These are phyloP conservation scores for Calonectria montana DNA, from an alignment of 2,329 filamentous ascomycete genomes.

Conservation along the genomic window DNA sequence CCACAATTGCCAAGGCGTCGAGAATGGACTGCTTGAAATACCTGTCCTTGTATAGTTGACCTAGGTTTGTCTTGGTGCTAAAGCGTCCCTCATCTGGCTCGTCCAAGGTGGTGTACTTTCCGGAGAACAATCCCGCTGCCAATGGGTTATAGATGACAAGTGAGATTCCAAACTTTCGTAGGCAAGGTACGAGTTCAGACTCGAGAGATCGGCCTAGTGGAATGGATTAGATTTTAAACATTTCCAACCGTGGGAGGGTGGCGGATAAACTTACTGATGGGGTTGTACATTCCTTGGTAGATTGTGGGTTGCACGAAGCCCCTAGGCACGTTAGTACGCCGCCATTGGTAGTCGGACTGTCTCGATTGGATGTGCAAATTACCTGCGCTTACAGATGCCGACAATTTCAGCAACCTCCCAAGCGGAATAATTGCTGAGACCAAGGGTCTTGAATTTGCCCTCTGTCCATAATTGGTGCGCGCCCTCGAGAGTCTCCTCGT, in stretches of 20 bases:
- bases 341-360: neutral
- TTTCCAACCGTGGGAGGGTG: neutral
- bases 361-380: neutral
- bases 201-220: conserved; percentile 65
- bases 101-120: conserved; percentile 58
- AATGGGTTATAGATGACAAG: conserved; percentile 79
- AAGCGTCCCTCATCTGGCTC: conserved; percentile 40
- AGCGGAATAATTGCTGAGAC: conserved; percentile 78
- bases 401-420: conserved; percentile 83
- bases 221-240: neutral
- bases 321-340: conserved; percentile 43
- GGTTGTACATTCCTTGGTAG: conserved; percentile 78
- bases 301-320: conserved; percentile 78
- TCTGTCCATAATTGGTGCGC: conserved; percentile 76
- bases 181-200: conserved; percentile 73
- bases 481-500: conserved; percentile 75
- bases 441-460: conserved; percentile 78
- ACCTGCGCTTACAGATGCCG: conserved; percentile 9
- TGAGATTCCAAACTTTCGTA: conserved; percentile 74
- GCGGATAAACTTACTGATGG: conserved; percentile 26
- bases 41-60: conserved; percentile 20
- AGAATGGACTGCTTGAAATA: conserved; percentile 73
- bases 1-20: conserved; percentile 71
- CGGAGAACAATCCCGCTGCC: conserved; percentile 76
- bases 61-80: conserved; percentile 33